Conservation (phyloP, 768 basidiomycete species). For the Phylloporus scabripes region DNA sequence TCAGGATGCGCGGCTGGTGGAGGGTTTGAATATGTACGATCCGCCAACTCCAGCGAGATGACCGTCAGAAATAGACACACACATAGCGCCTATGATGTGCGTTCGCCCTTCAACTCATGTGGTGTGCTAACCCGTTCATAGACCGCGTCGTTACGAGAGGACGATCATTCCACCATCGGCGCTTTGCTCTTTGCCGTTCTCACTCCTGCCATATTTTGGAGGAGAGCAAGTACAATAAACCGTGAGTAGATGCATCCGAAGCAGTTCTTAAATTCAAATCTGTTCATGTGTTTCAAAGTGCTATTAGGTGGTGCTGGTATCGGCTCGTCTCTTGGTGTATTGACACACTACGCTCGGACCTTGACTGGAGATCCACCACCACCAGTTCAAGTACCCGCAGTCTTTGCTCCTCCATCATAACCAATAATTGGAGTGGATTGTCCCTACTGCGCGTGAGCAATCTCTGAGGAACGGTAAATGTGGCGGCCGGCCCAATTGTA, state of each 20-base stretch:
- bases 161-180: conserved; percentile 77
- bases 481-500: conserved; percentile 1
- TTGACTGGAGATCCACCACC: conserved; percentile 52
- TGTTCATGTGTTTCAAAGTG: conserved; percentile 36
- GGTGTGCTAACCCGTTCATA: conserved; percentile 24
- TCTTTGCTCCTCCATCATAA: conserved; percentile 12
- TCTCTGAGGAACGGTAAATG: background rate
- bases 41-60: conserved; percentile 47
- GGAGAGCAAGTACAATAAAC: conserved; percentile 54
- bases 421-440: background rate
- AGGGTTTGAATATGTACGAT: conserved; percentile 55
- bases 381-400: conserved; percentile 33
- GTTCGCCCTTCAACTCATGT: conserved; percentile 6
- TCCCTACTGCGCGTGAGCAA: background rate
- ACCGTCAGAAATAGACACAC: conserved; percentile 46
- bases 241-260: conserved; percentile 38
- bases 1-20: conserved; percentile 43
- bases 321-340: conserved; percentile 55
- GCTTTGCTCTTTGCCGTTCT: conserved; percentile 57
- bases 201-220: conserved; percentile 71
- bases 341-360: conserved; percentile 50
- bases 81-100: conserved; percentile 54
- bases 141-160: conserved; percentile 53
- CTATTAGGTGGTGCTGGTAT: conserved; percentile 67
- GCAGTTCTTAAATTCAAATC: background rate